Percentiles rank a stretch among this genome's conserved stretches.
These are phyloP conservation scores for Phytophthora pistaciae DNA, from an alignment of 352 stramenopile genomes.

Conservation along the genomic window DNA sequence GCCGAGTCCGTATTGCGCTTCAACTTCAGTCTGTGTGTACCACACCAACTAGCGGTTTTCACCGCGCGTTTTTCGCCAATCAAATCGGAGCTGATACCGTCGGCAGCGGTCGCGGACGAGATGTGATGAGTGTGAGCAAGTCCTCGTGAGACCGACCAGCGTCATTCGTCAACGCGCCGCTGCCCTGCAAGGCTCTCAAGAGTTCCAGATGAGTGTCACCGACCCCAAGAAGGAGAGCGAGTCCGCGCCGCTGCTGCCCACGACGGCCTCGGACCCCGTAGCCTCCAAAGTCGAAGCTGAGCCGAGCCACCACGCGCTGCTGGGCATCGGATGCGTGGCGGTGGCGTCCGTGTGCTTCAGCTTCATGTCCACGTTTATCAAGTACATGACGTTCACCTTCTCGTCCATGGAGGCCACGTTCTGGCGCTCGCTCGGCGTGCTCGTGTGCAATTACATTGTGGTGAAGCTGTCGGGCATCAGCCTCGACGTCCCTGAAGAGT, in stretches of 20 bases:
- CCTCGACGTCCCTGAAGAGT: constrained; percentile 45
- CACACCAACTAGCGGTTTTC: constrained; percentile 1
- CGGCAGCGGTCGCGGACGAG: neutral
- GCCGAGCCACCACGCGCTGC: constrained; percentile 50
- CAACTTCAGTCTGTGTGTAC: constrained; percentile 9
- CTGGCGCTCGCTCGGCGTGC: constrained; percentile 66
- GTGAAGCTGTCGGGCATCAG: constrained; percentile 30
- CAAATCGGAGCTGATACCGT: constrained; percentile 1
- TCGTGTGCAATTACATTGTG: constrained; percentile 66
- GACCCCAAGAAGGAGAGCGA: constrained; percentile 14
- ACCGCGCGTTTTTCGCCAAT: constrained; percentile 2
- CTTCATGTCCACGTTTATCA: constrained; percentile 81
- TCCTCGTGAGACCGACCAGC: neutral
- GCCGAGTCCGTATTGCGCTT: neutral
- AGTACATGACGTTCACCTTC: constrained; percentile 75
- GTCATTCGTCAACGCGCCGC: constrained; percentile 6
- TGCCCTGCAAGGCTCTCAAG: neutral
- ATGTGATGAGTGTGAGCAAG: constrained; percentile 6
- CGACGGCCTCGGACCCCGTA: neutral
- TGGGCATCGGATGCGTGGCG: constrained; percentile 67
- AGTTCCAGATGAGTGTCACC: constrained; percentile 9
- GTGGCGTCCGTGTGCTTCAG: constrained; percentile 79
- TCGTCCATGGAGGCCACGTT: constrained; percentile 83
- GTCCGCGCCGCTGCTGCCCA: constrained; percentile 23
- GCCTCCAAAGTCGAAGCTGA: constrained; percentile 12